Conservation (phyloP, 2,329 filamentous ascomycete genomes). For the Chalaropsis ovoidea region DNA sequence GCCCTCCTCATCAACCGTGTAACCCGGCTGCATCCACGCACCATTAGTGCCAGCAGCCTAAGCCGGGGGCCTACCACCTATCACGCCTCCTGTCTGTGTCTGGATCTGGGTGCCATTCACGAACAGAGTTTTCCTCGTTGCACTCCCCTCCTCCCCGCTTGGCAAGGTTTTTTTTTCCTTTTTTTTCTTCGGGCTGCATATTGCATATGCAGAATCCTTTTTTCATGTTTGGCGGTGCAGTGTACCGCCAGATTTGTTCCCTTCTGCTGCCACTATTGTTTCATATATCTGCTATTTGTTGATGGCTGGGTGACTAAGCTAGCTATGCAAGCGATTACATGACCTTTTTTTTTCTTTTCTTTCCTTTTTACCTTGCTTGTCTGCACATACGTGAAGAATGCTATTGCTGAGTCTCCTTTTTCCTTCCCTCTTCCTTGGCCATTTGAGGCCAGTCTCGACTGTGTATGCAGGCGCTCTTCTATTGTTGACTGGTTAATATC, state of each 20-base stretch:
- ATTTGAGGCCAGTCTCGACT: not conserved
- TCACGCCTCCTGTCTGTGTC: not conserved
- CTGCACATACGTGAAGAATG: conserved; percentile 1
- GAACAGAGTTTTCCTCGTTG: conserved; percentile 7
- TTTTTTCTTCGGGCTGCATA: conserved; percentile 10
- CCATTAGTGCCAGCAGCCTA: not conserved
- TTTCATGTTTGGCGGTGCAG: not conserved
- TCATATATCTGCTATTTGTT: not conserved
- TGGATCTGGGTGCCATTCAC: not conserved
- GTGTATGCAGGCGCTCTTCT: not conserved
- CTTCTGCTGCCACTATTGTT: conserved; percentile 2
- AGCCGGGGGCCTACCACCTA: not conserved
- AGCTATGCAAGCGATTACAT: not conserved
- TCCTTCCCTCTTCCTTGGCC: not conserved
- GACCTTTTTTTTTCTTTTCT: not conserved
- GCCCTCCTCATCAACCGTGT: not conserved
- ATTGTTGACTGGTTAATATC: not conserved
- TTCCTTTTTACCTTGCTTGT: not conserved
- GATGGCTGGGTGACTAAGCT: not conserved
- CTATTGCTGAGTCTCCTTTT: not conserved
- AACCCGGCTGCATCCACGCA: not conserved
- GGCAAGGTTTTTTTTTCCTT: not conserved
- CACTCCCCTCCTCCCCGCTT: not conserved
- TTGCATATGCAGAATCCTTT: not conserved
- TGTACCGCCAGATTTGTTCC: not conserved